phyloP scores from a whole-genome alignment of 768 basidiomycete species.

The Ephemerocybe angulata region DNA sequence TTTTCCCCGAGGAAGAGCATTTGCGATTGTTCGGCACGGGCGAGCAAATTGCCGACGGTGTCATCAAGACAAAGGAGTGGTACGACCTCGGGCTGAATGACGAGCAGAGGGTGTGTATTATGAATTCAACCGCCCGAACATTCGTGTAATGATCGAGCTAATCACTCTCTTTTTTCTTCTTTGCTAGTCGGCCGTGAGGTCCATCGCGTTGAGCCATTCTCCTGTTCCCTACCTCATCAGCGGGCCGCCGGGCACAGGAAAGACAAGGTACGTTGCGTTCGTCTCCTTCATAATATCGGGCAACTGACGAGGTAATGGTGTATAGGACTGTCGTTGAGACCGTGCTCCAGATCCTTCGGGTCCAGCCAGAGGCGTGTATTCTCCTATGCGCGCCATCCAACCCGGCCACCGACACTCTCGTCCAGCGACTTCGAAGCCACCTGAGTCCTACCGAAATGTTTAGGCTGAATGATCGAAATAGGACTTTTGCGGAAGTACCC shows the following conservation, averaged over 20 bases:
- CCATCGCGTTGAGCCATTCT: constrained; percentile 40
- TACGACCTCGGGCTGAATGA: constrained; percentile 42
- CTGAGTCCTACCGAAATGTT: constrained; percentile 43
- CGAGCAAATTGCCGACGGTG: constrained; percentile 16
- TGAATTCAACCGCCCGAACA: constrained; percentile 1
- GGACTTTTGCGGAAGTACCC: constrained; percentile 50
- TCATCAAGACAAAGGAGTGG: constrained; percentile 36
- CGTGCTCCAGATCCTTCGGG: constrained; percentile 46
- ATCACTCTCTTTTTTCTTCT: not conserved
- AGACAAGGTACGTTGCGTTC: constrained; percentile 37
- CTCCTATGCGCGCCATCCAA: constrained; percentile 51
- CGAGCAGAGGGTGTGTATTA: constrained; percentile 39
- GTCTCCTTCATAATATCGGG: not conserved
- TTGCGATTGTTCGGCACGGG: constrained; percentile 18
- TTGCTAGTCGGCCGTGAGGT: constrained; percentile 40
- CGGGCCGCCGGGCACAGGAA: constrained; percentile 51
- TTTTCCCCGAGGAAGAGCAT: constrained; percentile 40
- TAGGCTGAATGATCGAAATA: constrained; percentile 44
- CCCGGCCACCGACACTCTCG: constrained; percentile 48
- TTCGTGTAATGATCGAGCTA: not conserved
- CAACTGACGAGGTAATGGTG: not conserved
- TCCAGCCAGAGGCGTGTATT: constrained; percentile 44
- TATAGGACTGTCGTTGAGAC: constrained; percentile 45
- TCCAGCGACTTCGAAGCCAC: constrained; percentile 33
- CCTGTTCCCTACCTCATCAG: constrained; percentile 47